Conservation (phyloP, 108 stramenopile genomes). For the Fistulifera solaris region DNA sequence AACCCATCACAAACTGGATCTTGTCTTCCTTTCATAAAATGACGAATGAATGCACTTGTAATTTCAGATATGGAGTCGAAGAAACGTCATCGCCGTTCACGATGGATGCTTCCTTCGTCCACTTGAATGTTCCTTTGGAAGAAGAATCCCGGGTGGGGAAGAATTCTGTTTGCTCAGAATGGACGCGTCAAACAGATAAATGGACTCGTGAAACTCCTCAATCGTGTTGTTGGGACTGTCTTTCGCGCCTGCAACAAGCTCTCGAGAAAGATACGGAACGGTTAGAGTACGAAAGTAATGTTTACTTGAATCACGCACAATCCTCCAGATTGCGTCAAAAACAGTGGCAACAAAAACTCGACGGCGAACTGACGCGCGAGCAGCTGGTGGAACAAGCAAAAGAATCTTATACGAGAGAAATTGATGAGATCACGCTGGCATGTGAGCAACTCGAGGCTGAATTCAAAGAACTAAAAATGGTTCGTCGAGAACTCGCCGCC, state of each 20-base stretch:
- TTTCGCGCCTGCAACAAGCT: constrained; percentile 30
- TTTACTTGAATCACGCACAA: constrained; percentile 22
- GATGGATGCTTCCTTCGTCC: constrained; percentile 9
- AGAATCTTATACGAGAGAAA: background rate
- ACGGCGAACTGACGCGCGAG: background rate
- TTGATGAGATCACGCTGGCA: background rate
- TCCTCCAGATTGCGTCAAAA: constrained; percentile 7
- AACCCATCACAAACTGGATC: too few relatives aligned
- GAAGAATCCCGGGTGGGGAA: too few relatives aligned
- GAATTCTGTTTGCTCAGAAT: too few relatives aligned
- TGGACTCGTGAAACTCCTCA: too few relatives aligned
- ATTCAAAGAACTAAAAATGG: constrained; percentile 7
- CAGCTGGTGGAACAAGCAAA: background rate
- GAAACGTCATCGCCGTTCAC: constrained; percentile 3
- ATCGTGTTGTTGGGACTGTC: constrained; percentile 17
- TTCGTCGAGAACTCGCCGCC: constrained; percentile 16
- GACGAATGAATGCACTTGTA: too few relatives aligned
- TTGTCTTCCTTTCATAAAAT: too few relatives aligned
- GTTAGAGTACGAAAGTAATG: constrained; percentile 21
- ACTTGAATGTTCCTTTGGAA: constrained; percentile 1
- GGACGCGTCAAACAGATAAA: too few relatives aligned
- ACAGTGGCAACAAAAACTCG: constrained; percentile 14
- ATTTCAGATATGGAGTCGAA: constrained; percentile 20
- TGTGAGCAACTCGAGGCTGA: background rate
- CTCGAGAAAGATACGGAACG: constrained; percentile 43